A percentile compares a stretch with the other conserved stretches of the same genome.
These are phyloP conservation scores for Clonostachys rosea DNA, from an alignment of 2,329 filamentous ascomycete genomes.

Conservation along the genomic window DNA sequence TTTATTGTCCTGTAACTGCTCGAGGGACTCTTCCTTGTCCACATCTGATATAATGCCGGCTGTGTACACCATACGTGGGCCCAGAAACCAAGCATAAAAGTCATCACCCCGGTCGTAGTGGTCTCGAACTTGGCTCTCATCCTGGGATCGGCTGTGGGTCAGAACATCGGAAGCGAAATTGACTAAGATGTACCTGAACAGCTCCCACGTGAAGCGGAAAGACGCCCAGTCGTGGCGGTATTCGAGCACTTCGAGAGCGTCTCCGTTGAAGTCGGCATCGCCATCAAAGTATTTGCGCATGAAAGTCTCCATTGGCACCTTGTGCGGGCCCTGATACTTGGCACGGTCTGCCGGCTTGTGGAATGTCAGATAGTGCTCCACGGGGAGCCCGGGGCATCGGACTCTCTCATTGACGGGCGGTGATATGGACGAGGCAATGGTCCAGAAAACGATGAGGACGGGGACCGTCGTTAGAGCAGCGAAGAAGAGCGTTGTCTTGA, in stretches of 20 bases:
- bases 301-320: constrained; percentile 89
- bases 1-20: constrained; percentile 98
- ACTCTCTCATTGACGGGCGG: constrained; percentile 92
- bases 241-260: constrained; percentile 83
- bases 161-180: constrained; percentile 87
- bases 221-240: constrained; percentile 96
- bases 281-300: constrained; percentile 97
- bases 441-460: constrained; percentile 79
- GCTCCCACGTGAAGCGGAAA: constrained; percentile 81
- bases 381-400: constrained; percentile 75
- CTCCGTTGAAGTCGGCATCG: constrained; percentile 92
- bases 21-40: constrained; percentile 81
- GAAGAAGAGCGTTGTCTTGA: constrained; percentile 87
- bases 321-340: constrained; percentile 74
- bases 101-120: constrained; percentile 98
- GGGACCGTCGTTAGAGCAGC: constrained; percentile 73
- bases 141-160: constrained; percentile 85
- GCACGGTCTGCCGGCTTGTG: constrained; percentile 55
- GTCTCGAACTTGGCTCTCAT: constrained; percentile 95
- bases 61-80: constrained; percentile 98
- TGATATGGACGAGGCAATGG: constrained; percentile 71
- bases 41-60: constrained; percentile 89
- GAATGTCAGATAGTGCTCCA: constrained; percentile 89
- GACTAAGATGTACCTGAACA: constrained; percentile 85
- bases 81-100: constrained; percentile 98